Conservation (phyloP, 192 early-diverging fungal genomes). For the Kappamyces sp. region DNA sequence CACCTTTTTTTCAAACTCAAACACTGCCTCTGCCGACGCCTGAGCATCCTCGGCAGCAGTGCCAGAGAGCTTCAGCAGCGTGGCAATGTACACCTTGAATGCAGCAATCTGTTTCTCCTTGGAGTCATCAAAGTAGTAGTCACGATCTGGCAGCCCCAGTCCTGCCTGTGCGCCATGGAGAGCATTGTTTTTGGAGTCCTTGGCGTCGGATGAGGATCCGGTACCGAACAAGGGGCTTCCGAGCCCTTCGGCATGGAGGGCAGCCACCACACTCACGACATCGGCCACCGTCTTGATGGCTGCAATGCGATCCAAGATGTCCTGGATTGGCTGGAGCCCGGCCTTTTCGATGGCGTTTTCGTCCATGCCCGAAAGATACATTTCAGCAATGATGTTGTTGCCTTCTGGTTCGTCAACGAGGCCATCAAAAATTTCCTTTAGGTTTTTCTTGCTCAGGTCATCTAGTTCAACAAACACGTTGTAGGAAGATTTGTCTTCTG, state of each 20-base stretch:
- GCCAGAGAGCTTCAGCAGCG: not conserved
- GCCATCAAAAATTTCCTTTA: conserved; percentile 6
- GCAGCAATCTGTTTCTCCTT: not conserved
- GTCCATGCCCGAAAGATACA: conserved; percentile 12
- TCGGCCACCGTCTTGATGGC: not conserved
- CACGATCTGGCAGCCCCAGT: conserved; percentile 10
- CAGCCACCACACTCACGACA: not conserved
- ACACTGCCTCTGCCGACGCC: not conserved
- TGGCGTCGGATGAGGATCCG: not conserved
- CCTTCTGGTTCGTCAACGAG: conserved; percentile 1
- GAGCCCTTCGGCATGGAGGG: not conserved
- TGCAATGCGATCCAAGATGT: not conserved
- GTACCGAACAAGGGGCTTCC: not conserved
- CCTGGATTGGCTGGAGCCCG: conserved; percentile 2
- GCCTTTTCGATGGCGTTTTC: not conserved
- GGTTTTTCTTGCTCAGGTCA: not conserved
- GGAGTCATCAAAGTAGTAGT: conserved; percentile 12
- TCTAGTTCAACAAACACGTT: not conserved
- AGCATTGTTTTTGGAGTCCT: not conserved
- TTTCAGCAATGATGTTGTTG: not conserved
- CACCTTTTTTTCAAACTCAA: conserved; percentile 4
- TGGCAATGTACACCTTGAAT: not conserved
- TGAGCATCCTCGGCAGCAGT: not conserved
- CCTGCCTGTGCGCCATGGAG: not conserved
- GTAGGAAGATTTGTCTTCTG: conserved; percentile 2